Percentiles rank a stretch among this genome's conserved stretches.
phyloP scores from a whole-genome alignment of 371 early-diverging fungal genomes.

The Mortierella sp. region DNA sequence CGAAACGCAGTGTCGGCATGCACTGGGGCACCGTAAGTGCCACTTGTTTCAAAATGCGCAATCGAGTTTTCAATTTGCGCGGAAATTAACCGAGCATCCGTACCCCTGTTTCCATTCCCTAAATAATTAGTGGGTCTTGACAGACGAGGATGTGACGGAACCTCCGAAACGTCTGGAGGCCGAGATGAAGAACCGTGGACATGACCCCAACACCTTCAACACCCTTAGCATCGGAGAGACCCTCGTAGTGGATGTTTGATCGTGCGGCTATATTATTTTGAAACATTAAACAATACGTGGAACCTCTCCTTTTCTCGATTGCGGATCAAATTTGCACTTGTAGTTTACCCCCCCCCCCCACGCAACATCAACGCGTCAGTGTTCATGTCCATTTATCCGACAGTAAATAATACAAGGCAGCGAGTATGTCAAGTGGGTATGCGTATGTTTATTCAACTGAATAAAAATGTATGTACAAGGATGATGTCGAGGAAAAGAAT shows the following conservation, averaged over 20 bases:
- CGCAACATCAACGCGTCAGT: no score
- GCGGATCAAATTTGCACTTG: constrained; percentile 12
- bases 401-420: no score
- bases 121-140: constrained; percentile 62
- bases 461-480: no score
- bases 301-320: not conserved
- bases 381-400: no score
- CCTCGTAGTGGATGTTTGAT: constrained; percentile 40
- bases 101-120: not conserved
- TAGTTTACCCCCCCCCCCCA: no score
- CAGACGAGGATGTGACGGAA: constrained; percentile 68
- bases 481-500: not conserved
- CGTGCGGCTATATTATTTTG: not conserved
- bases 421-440: no score
- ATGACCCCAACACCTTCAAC: constrained; percentile 63
- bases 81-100: not conserved
- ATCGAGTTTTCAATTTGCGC: not conserved
- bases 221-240: constrained; percentile 73
- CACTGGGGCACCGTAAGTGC: constrained; percentile 72
- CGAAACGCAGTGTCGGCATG: constrained; percentile 74
- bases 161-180: constrained; percentile 68
- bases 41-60: not conserved
- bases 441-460: no score
- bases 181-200: constrained; percentile 65
- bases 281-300: no score